Evolutionary conservation across 345 rosid species (phyloP).

Genomic region (Arabidopsis thaliana): TAIR10.1 NC_003071.7:10695001-10695500

Average conservation of each 20-base stretch:
- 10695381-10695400: conserved; percentile 54
- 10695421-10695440: conserved; percentile 81
- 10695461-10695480: conserved; percentile 66
- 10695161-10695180: not conserved
- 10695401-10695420: conserved; percentile 45
- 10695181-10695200: not conserved
- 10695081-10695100: not conserved
- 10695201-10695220: not conserved
- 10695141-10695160: no score
- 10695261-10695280: conserved; percentile 84
- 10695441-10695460: conserved; percentile 89
- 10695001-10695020: not conserved
- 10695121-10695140: no score
- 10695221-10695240: not conserved
- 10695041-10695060: not conserved
- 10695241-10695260: conserved; percentile 85
- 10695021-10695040: not conserved
- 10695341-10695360: conserved; percentile 84
- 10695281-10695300: conserved; percentile 82
- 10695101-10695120: not conserved
- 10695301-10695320: conserved; percentile 92
- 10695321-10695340: conserved; percentile 90
- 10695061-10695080: not conserved
- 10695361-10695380: conserved; percentile 94
- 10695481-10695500: conserved; percentile 95